Evolutionary conservation across 1,284 basidiomycete species (phyloP).

Genomic region (Meira nashicola): DNA sequence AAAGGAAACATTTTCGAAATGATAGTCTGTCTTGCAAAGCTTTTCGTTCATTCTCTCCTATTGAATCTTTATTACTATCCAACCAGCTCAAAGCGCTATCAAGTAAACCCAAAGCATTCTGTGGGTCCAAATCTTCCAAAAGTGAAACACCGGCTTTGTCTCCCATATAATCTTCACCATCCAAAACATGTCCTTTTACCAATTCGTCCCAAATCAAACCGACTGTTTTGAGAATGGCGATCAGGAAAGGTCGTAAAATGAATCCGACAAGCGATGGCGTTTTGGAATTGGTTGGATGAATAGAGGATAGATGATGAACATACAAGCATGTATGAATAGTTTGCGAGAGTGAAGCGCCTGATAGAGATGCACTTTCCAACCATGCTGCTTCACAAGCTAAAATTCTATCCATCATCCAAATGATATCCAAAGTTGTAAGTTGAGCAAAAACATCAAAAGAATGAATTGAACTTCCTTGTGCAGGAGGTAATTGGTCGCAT

Average conservation of each 20-base stretch:
- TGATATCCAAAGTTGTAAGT: slow-evolving; percentile 69
- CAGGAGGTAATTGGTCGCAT: slow-evolving; percentile 55
- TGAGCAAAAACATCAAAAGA: slow-evolving; percentile 66
- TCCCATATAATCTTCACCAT: slow-evolving; percentile 74
- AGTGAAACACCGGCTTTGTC: slow-evolving; percentile 78
- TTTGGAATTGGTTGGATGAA: slow-evolving; percentile 30
- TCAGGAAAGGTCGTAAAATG: slow-evolving; percentile 67
- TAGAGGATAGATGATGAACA: slow-evolving; percentile 62
- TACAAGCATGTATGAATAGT: slow-evolving; percentile 78
- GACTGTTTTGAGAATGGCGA: slow-evolving; percentile 74
- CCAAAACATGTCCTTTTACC: slow-evolving; percentile 62
- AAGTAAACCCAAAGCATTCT: neutral
- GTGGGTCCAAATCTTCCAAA: slow-evolving; percentile 61
- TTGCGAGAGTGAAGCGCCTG: slow-evolving; percentile 75
- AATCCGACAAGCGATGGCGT: slow-evolving; percentile 6
- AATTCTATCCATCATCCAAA: slow-evolving; percentile 78
- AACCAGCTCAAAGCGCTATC: neutral
- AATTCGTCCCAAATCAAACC: slow-evolving; percentile 78
- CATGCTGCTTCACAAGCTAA: slow-evolving; percentile 80
- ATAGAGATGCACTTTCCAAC: slow-evolving; percentile 56
- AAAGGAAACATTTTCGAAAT: neutral
- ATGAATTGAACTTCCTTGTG: slow-evolving; percentile 28
- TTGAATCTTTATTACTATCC: neutral
- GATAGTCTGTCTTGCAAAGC: neutral
- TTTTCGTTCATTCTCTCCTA: neutral